These are phyloP conservation scores for Primulina huaijiensis DNA, from an alignment of 257 asterid genomes.

Conservation along the genomic window DNA sequence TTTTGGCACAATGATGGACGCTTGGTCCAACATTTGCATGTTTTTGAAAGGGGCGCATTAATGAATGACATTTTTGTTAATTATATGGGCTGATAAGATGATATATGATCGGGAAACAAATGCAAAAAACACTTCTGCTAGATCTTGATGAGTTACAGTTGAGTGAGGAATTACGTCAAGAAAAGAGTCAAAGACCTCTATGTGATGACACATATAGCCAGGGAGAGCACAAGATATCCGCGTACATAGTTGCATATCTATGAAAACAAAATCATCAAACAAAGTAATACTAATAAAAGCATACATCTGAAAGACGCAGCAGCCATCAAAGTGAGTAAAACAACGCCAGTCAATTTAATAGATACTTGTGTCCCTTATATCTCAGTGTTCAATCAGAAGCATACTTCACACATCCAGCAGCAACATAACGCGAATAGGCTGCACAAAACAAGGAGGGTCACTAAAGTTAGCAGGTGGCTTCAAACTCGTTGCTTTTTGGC, in stretches of 20 bases:
- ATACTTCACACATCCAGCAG: slow-evolving; percentile 10
- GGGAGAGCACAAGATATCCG: background rate
- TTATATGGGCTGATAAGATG: background rate
- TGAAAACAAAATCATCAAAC: background rate
- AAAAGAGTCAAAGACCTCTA: background rate
- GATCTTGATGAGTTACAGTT: background rate
- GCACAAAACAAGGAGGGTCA: background rate
- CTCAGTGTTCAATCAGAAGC: background rate
- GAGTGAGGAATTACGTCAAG: background rate
- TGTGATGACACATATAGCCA: background rate
- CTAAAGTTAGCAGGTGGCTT: background rate
- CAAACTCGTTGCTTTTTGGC: background rate
- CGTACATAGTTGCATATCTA: background rate
- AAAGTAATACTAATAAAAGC: background rate
- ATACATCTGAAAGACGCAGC: background rate
- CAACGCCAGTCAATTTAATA: background rate
- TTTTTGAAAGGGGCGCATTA: no score
- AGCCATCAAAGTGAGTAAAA: background rate
- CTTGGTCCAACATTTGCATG: no score
- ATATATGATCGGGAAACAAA: background rate
- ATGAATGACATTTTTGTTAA: background rate
- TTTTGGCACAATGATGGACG: no score
- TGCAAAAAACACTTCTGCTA: background rate
- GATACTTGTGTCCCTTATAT: background rate
- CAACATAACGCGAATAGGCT: slow-evolving; percentile 18